Evolutionary conservation across 176 grass and related monocot species (phyloP).

Genomic region (Ensete glaucum): DNA sequence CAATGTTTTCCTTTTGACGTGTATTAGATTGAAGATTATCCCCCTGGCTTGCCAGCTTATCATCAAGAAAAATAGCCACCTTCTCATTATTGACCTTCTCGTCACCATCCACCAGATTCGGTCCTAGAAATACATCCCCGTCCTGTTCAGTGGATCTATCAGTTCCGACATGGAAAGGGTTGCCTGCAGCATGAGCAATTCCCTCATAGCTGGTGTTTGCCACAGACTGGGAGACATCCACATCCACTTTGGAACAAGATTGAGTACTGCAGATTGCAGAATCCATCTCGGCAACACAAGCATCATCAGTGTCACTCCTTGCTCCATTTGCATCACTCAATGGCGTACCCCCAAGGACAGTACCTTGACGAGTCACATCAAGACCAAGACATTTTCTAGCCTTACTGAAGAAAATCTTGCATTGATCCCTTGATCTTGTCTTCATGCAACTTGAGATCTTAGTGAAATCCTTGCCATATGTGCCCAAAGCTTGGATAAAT

Average conservation of each 20-base stretch:
- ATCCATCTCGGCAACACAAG: slow-evolving; percentile 53
- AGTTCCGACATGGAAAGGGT: slow-evolving; percentile 5
- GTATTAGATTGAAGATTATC: slow-evolving; percentile 11
- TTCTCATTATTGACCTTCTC: slow-evolving; percentile 26
- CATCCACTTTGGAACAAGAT: slow-evolving; percentile 51
- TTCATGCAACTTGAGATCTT: slow-evolving; percentile 54
- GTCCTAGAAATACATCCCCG: slow-evolving; percentile 7
- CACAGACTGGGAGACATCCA: slow-evolving; percentile 35
- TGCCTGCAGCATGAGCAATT: slow-evolving; percentile 12
- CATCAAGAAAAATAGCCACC: slow-evolving; percentile 12
- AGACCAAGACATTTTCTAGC: slow-evolving; percentile 71
- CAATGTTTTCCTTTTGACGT: neutral
- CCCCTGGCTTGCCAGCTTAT: slow-evolving; percentile 13
- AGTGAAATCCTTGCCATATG: slow-evolving; percentile 69
- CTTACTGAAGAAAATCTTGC: slow-evolving; percentile 95
- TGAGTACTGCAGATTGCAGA: slow-evolving; percentile 55
- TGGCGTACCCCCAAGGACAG: slow-evolving; percentile 26
- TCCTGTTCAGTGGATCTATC: slow-evolving; percentile 18
- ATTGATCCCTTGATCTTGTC: slow-evolving; percentile 60
- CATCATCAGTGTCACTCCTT: slow-evolving; percentile 60
- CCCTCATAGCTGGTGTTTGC: slow-evolving; percentile 14
- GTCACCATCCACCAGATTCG: slow-evolving; percentile 19
- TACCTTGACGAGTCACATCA: slow-evolving; percentile 56
- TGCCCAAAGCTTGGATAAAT: slow-evolving; percentile 57
- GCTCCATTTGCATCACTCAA: slow-evolving; percentile 38